phyloP scores from a whole-genome alignment of 164 flowering plant species.

The Vitis rotundifolia region DNA sequence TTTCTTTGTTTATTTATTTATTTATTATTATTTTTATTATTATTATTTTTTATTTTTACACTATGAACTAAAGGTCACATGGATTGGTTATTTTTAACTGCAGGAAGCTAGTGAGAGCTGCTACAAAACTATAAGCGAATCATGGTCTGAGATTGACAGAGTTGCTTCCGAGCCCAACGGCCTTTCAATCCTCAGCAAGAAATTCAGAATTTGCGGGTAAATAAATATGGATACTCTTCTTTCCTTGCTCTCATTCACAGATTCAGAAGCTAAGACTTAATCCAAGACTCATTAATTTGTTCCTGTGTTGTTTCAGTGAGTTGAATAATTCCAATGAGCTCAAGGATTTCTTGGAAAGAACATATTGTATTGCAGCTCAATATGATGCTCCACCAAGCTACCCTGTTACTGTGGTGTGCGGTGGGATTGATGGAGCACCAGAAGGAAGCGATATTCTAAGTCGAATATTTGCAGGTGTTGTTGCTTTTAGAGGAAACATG shows the following conservation, averaged over 20 bases:
- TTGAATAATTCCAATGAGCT: slow-evolving; percentile 12
- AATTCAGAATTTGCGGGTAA: slow-evolving; percentile 41
- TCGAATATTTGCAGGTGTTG: slow-evolving; percentile 27
- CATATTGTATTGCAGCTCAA: slow-evolving; percentile 30
- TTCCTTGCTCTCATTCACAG: no score
- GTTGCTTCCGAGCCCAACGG: slow-evolving; percentile 29
- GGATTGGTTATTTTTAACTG: background rate
- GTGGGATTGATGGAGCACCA: slow-evolving; percentile 22
- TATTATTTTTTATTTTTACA: background rate
- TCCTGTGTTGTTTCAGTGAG: slow-evolving; percentile 4
- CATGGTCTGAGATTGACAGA: slow-evolving; percentile 39
- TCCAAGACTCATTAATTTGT: background rate
- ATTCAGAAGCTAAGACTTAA: no score
- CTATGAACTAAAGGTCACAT: background rate
- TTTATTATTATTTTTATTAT: background rate
- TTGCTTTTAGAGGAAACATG: slow-evolving; percentile 16
- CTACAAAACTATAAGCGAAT: slow-evolving; percentile 29
- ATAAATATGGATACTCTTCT: background rate
- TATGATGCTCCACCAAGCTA: slow-evolving; percentile 20
- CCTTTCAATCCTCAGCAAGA: slow-evolving; percentile 27
- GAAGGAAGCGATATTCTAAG: slow-evolving; percentile 17
- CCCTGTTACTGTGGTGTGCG: slow-evolving; percentile 22
- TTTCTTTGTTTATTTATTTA: background rate
- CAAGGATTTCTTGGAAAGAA: slow-evolving; percentile 12
- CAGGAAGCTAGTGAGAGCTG: slow-evolving; percentile 46